Base-by-base conservation (phyloP, 108 stramenopile species). In the Cylindrotheca fusiformis region DNA sequence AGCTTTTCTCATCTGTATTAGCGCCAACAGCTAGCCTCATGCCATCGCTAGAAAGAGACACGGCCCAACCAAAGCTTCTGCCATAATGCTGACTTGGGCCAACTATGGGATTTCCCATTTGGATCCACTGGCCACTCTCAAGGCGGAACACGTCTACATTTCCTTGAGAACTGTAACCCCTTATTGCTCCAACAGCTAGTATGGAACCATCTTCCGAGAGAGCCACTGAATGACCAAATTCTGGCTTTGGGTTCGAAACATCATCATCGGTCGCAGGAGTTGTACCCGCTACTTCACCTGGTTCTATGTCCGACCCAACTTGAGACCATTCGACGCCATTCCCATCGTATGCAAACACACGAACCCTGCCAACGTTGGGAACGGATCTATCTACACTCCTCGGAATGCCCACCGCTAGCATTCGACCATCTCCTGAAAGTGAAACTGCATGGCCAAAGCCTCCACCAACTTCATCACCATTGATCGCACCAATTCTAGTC, bases 41-140 rank as follows among this genome's bases (percentile, higher is more conserved):
- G 17, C 80, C 80, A 32, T 81, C 68, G 6, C 48, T 53, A 4
- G 65, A 59, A 25, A 81, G 48, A 31, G 53, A 58, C 32, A 81
- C 50, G 30, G 75, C 45, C 18, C 55, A 46, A 27, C 80, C 80
- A 59, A 77, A 74, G 55, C 45, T 22, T 26, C 19, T 24, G 18
- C 52, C 36, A 41, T 41, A 41, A 10, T 41, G 36, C 6, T 14
- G 6, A 10, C 14, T 41, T 6, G 36, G 36, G 6, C 32, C 26
- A 10, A 32, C 25, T 0, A 52, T 18, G 14, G 36, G 4, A 28
- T 50, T 32, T 25, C 45, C 48, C 4, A 51, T 21, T 23, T 28
- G 26, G 14, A 48, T 48, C 56, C 56, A 68, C n/a, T 32, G 5
- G 21, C 57, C 58, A 23, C 1, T 33, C 12, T 3, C 30, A 24